Percentiles rank a stretch among this genome's conserved stretches.
Conservation (phyloP, 1,139 yeast genomes). For the Zygotorulaspora mrakii region DNA sequence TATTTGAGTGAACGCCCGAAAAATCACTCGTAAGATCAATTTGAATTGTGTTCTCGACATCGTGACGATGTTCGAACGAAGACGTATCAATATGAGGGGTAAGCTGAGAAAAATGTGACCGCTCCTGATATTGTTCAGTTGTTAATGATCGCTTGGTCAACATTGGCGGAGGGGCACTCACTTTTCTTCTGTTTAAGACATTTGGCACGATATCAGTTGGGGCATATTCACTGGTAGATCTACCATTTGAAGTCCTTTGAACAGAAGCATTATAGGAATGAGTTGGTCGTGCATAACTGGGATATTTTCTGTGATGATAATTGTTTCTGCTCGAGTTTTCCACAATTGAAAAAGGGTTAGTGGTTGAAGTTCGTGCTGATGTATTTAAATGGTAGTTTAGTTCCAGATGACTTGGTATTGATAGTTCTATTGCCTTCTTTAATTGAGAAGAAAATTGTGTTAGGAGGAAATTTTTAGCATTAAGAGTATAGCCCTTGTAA, state of each 20-base stretch:
- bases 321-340: conserved; percentile 22
- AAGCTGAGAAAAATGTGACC: neutral
- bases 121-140: conserved; percentile 1
- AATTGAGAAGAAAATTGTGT: conserved; percentile 43
- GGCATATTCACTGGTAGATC: conserved; percentile 31
- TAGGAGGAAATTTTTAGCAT: conserved; percentile 40
- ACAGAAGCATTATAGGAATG: conserved; percentile 22
- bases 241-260: conserved; percentile 17
- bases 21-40: conserved; percentile 34
- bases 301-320: conserved; percentile 25
- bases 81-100: conserved; percentile 2
- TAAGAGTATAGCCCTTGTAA: conserved; percentile 46
- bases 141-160: conserved; percentile 9
- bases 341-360: conserved; percentile 6
- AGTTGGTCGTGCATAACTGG: conserved; percentile 37
- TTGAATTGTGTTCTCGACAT: conserved; percentile 15
- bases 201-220: conserved; percentile 11
- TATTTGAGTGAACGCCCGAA: conserved; percentile 24
- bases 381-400: conserved; percentile 22
- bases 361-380: conserved; percentile 10
- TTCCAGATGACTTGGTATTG: conserved; percentile 44
- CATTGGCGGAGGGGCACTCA: conserved; percentile 25
- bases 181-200: conserved; percentile 18
- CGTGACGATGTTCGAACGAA: neutral
- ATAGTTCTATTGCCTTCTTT: conserved; percentile 52